Evolutionary conservation across 768 basidiomycete genomes (phyloP).

Genomic region (Agaricus bisporus): DNA sequence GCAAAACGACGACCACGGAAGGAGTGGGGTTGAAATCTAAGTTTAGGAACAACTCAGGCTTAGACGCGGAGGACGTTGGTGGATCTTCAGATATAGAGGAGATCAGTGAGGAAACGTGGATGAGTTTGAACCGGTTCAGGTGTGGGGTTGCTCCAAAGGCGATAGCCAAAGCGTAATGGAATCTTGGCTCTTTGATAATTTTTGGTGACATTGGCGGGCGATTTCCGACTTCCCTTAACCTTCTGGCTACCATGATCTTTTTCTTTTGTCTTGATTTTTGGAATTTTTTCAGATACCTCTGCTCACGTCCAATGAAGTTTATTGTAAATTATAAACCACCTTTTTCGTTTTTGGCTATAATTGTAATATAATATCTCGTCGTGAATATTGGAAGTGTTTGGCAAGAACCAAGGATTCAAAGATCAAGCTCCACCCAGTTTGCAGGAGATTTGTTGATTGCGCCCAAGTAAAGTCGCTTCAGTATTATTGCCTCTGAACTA

Average conservation of each 20-base stretch:
- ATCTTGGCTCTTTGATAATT: background rate
- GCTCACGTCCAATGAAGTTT: background rate
- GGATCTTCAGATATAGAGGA: conserved; percentile 10
- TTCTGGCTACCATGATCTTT: background rate
- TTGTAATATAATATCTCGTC: too few relatives aligned
- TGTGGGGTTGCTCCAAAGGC: conserved; percentile 1
- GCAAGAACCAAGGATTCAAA: too few relatives aligned
- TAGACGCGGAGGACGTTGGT: background rate
- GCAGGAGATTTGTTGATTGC: too few relatives aligned
- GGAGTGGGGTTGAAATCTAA: background rate
- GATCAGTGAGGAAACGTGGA: conserved; percentile 9
- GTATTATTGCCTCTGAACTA: too few relatives aligned
- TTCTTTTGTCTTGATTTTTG: background rate
- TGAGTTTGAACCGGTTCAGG: conserved; percentile 18
- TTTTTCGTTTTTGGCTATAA: too few relatives aligned
- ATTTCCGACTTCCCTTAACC: background rate
- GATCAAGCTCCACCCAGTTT: too few relatives aligned
- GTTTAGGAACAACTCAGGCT: background rate
- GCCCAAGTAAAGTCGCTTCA: too few relatives aligned
- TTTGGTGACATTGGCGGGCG: background rate
- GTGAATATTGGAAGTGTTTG: too few relatives aligned
- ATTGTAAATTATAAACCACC: background rate
- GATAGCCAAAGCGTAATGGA: background rate
- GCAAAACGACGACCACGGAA: too few relatives aligned
- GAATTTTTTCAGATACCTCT: background rate